These are phyloP conservation scores for Stemphylium vesicarium DNA, from an alignment of 2,329 filamentous ascomycete genomes.

Conservation along the genomic window DNA sequence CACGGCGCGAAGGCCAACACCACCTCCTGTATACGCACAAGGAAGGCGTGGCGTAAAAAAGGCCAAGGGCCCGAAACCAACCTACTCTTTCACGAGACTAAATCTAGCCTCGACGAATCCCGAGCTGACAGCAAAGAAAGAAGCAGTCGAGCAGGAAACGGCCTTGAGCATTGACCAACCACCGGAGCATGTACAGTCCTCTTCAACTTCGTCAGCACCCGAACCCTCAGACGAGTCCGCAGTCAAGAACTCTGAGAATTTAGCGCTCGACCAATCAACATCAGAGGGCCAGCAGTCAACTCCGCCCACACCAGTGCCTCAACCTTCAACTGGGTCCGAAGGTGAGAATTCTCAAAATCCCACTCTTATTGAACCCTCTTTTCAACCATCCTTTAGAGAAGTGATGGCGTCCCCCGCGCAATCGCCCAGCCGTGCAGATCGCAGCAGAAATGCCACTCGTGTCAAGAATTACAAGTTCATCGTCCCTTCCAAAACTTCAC, in stretches of 20 bases:
- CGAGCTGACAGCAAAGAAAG: background rate
- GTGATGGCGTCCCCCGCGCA: background rate
- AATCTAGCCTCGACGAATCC: no score
- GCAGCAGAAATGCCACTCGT: background rate
- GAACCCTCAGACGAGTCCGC: no score
- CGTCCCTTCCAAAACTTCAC: background rate
- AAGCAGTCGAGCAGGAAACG: background rate
- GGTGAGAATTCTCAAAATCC: background rate
- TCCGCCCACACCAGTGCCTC: background rate
- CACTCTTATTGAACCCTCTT: background rate
- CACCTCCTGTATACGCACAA: background rate
- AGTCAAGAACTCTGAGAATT: no score
- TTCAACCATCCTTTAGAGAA: slow-evolving; percentile 6
- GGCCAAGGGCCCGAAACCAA: no score
- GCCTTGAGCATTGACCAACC: no score
- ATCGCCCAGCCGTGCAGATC: background rate
- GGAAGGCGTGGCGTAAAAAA: no score
- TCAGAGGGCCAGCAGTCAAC: no score
- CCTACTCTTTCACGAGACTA: no score
- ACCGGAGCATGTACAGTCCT: background rate
- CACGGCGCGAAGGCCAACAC: background rate
- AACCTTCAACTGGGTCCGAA: background rate
- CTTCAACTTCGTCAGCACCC: no score
- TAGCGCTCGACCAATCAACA: no score
- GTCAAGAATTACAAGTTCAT: slow-evolving; percentile 8